Percentiles rank a stretch among this genome's conserved stretches.
Evolutionary conservation across 306 rosid genomes (phyloP).

Genomic region (Trifolium pratense): DNA sequence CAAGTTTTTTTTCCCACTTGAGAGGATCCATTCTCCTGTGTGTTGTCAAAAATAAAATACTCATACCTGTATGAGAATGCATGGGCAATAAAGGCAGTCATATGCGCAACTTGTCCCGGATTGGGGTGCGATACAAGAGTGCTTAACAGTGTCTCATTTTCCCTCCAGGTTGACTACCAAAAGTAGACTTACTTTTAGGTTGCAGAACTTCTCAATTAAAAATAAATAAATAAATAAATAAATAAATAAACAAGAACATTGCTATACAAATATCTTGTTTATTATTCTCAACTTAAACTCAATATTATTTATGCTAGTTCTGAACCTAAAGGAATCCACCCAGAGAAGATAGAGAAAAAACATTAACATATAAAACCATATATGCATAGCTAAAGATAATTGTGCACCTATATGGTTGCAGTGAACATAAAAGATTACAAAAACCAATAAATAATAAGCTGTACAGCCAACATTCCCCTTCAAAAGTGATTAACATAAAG

Average conservation of each 20-base stretch:
- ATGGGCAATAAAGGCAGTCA: constrained; percentile 28
- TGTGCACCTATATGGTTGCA: neutral
- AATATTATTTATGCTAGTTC: constrained; percentile 6
- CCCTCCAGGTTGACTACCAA: constrained; percentile 42
- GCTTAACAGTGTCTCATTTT: constrained; percentile 40
- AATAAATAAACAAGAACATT: constrained; percentile 20
- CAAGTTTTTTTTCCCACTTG: no score
- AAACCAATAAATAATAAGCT: neutral
- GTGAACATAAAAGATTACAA: constrained; percentile 5
- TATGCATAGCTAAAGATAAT: constrained; percentile 12
- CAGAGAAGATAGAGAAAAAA: constrained; percentile 19
- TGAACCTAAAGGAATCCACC: constrained; percentile 28
- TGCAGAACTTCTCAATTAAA: constrained; percentile 27
- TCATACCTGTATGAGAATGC: constrained; percentile 35
- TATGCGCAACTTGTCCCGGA: constrained; percentile 40
- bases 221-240: neutral
- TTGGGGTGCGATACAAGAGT: constrained; percentile 34
- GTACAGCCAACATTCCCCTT: neutral
- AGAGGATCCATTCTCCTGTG: no score
- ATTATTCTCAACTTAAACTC: constrained; percentile 29
- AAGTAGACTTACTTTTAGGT: constrained; percentile 38
- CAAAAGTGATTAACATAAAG: constrained; percentile 6
- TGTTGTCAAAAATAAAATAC: no score
- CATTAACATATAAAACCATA: constrained; percentile 11
- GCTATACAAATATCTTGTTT: constrained; percentile 26